Percentiles rank a stretch among this genome's conserved stretches.
Evolutionary conservation across 345 rosid genomes (phyloP).

Genomic region (Eucalyptus polyanthemos): DNA sequence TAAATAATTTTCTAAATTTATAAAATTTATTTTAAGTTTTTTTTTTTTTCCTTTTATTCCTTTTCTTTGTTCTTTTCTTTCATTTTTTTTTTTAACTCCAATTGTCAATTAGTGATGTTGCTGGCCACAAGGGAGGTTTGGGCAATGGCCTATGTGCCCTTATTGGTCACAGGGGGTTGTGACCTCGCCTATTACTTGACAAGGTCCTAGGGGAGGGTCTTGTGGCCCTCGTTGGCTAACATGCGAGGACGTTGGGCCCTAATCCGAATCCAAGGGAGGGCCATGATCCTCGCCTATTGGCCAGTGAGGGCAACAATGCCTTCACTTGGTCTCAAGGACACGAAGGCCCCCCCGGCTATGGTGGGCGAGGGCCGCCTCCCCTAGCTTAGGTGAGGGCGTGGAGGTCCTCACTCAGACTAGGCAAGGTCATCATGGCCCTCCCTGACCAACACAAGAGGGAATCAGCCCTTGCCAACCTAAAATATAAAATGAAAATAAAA

Average conservation of each 20-base stretch:
- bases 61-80: too few relatives aligned
- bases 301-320: fast-evolving
- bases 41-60: fast-evolving
- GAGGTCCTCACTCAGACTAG: neutral
- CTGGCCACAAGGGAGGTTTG: too few relatives aligned
- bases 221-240: fast-evolving
- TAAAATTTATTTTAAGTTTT: too few relatives aligned
- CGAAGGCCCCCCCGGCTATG: fast-evolving
- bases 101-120: too few relatives aligned
- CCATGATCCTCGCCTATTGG: too few relatives aligned
- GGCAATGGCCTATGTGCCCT: fast-evolving
- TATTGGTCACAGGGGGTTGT: fast-evolving
- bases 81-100: too few relatives aligned
- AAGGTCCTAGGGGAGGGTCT: too few relatives aligned
- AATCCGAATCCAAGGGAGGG: fast-evolving
- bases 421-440: fast-evolving
- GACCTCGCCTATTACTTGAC: too few relatives aligned
- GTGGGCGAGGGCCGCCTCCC: neutral
- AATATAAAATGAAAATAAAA: too few relatives aligned
- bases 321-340: too few relatives aligned
- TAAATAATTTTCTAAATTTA: too few relatives aligned
- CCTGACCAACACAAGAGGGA: neutral
- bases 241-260: fast-evolving
- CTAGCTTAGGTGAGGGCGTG: neutral
- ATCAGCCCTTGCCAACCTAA: fast-evolving